phyloP scores from a whole-genome alignment of 768 basidiomycete genomes.

The Leccinellum luteum region DNA sequence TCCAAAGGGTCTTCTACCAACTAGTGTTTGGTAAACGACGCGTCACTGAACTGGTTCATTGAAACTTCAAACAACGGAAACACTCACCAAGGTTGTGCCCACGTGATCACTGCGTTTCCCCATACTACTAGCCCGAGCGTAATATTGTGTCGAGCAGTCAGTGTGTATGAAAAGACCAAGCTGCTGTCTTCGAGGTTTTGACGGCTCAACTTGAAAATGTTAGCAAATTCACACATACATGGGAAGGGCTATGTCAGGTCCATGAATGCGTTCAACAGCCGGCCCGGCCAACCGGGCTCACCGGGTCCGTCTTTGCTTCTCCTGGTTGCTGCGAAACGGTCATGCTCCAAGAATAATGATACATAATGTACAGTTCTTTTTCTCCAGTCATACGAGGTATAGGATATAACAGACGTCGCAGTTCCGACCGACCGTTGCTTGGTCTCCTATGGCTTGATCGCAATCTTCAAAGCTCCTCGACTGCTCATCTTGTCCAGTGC shows the following conservation, averaged over 20 bases:
- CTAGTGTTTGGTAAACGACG: constrained; percentile 6
- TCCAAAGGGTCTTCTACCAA: constrained; percentile 49
- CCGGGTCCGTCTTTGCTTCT: neutral
- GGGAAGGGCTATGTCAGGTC: constrained; percentile 6
- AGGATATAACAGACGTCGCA: constrained; percentile 13
- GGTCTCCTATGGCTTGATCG: constrained; percentile 47
- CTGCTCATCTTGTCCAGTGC: constrained; percentile 74
- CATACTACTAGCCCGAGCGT: neutral
- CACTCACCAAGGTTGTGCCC: constrained; percentile 13
- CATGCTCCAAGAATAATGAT: neutral
- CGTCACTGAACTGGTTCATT: neutral
- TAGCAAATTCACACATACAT: constrained; percentile 5
- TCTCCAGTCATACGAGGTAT: constrained; percentile 15
- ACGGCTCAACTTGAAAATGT: neutral
- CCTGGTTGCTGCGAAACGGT: neutral
- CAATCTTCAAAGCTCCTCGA: constrained; percentile 59
- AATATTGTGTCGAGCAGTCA: neutral
- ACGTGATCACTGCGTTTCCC: neutral
- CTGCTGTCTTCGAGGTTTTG: neutral
- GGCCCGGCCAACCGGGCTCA: neutral
- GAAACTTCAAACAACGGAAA: neutral
- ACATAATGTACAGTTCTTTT: neutral
- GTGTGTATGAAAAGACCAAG: neutral
- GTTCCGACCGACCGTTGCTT: neutral
- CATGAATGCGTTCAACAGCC: neutral